These are phyloP conservation scores for Cladophialophora exuberans DNA, from an alignment of 2,329 filamentous ascomycete species.

Conservation along the genomic window DNA sequence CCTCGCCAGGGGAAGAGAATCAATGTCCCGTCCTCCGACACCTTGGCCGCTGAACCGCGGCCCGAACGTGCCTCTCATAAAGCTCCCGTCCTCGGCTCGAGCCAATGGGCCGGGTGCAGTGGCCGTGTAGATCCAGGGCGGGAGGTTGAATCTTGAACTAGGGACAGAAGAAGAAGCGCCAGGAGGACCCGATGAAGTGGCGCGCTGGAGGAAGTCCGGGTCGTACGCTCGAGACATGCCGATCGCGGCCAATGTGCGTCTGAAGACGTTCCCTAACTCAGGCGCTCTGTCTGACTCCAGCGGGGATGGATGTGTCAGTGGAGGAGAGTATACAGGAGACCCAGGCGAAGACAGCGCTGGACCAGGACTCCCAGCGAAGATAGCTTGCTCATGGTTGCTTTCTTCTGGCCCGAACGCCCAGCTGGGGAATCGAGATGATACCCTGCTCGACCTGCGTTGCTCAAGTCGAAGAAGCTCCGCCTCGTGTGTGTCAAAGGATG, in stretches of 20 bases:
- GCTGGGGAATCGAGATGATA: slow-evolving; percentile 4
- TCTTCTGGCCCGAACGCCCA: slow-evolving; percentile 11
- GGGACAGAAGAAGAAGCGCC: background rate
- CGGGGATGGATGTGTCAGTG: background rate
- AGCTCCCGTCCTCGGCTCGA: slow-evolving; percentile 46
- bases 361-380: background rate
- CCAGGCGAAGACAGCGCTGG: background rate
- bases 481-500: slow-evolving; percentile 47
- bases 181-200: slow-evolving; percentile 6
- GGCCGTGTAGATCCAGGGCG: slow-evolving; percentile 22
- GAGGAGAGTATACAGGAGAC: background rate
- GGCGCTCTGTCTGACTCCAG: slow-evolving; percentile 12
- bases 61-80: slow-evolving; percentile 45
- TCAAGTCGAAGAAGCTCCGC: slow-evolving; percentile 36
- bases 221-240: slow-evolving; percentile 38
- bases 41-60: slow-evolving; percentile 47
- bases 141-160: slow-evolving; percentile 9
- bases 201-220: slow-evolving; percentile 11
- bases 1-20: slow-evolving; percentile 27
- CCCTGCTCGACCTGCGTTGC: slow-evolving; percentile 12
- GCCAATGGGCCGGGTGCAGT: slow-evolving; percentile 36
- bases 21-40: slow-evolving; percentile 33
- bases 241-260: slow-evolving; percentile 37
- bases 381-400: slow-evolving; percentile 14
- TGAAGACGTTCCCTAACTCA: slow-evolving; percentile 29